Conservation (phyloP, 176 grass and related monocot species). For the Saccharum spontaneum region DNA sequence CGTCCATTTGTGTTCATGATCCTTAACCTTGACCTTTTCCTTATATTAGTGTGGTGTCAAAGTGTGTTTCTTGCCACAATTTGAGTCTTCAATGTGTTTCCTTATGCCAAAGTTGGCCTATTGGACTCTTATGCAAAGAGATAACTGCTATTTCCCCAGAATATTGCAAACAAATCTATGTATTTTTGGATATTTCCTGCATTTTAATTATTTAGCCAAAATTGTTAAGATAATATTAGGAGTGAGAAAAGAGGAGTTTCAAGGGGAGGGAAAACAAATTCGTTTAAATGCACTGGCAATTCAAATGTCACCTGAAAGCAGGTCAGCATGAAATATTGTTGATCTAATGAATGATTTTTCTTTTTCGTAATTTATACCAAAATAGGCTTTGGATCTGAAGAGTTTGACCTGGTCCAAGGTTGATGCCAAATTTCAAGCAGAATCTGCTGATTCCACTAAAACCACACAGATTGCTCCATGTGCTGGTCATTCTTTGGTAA, state of each 20-base stretch:
- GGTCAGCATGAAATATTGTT: conserved; percentile 10
- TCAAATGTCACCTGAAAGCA: conserved; percentile 8
- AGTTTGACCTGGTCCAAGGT: conserved; percentile 92
- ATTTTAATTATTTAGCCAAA: neutral
- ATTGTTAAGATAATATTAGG: conserved; percentile 16
- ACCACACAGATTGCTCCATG: conserved; percentile 62
- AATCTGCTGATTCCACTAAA: conserved; percentile 51
- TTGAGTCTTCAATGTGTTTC: neutral
- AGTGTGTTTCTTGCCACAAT: conserved; percentile 12
- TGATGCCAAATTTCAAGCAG: conserved; percentile 79
- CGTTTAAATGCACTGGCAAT: neutral
- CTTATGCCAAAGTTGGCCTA: conserved; percentile 16
- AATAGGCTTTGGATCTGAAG: conserved; percentile 85
- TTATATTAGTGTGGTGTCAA: neutral
- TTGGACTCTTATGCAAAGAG: neutral
- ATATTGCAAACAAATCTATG: conserved; percentile 4
- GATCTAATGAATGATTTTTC: neutral
- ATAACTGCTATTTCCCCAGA: neutral
- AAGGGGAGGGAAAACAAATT: neutral
- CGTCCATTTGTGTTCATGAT: conserved; percentile 6
- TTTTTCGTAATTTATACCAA: conserved; percentile 23
- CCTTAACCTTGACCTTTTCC: neutral
- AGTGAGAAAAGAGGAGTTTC: neutral
- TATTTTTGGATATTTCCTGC: neutral
- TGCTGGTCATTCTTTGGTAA: conserved; percentile 99